Evolutionary conservation across 2,329 filamentous ascomycete species (phyloP).

Genomic region (Thielaviopsis ethacetica): DNA sequence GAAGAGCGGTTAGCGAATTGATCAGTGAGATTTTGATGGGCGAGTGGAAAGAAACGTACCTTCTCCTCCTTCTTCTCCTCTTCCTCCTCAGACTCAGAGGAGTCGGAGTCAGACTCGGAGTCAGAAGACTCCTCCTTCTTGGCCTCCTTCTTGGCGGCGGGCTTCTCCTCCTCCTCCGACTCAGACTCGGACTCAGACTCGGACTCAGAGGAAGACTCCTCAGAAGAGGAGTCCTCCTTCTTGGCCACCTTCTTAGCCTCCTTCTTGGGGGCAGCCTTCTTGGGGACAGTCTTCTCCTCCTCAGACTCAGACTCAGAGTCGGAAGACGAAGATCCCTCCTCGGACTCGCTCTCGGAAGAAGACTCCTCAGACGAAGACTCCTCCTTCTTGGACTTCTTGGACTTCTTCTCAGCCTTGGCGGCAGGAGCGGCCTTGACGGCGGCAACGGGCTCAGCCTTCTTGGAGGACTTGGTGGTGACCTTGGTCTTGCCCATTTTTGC

Average conservation of each 20-base stretch:
- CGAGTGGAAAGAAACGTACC: constrained; percentile 4
- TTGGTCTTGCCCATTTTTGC: constrained; percentile 50
- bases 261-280: constrained; percentile 16
- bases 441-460: constrained; percentile 25
- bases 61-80: constrained; percentile 14
- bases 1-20: constrained; percentile 16
- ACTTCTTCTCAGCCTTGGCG: constrained; percentile 16
- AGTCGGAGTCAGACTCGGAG: constrained; percentile 21
- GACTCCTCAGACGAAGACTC: constrained; percentile 23
- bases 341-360: constrained; percentile 13
- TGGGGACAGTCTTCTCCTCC: constrained; percentile 18
- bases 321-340: constrained; percentile 17
- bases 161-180: constrained; percentile 23
- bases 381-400: constrained; percentile 27
- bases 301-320: constrained; percentile 21
- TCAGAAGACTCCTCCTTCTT: constrained; percentile 15
- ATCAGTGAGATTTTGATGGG: neutral
- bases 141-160: constrained; percentile 13
- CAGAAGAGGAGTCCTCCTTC: constrained; percentile 15
- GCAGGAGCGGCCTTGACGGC: neutral
- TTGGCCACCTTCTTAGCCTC: constrained; percentile 16
- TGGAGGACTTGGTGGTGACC: constrained; percentile 41
- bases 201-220: constrained; percentile 19
- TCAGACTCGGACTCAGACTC: constrained; percentile 24
- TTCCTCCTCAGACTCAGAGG: constrained; percentile 18